Evolutionary conservation across 164 flowering plant species (phyloP).

Genomic region (Dillenia turbinata): DNA sequence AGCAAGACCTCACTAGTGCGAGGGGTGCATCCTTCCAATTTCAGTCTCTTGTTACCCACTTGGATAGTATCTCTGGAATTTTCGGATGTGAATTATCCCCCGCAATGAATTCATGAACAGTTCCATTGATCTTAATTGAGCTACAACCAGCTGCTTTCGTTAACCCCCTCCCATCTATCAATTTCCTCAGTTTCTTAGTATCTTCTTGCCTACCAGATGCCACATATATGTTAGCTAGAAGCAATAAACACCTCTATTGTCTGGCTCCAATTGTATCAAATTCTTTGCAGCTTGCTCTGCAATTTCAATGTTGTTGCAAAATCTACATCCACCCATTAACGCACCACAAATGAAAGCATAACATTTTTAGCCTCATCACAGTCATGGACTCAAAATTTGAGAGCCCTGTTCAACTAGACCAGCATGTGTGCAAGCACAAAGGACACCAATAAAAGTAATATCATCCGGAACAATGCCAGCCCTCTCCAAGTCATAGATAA

Average conservation of each 20-base stretch:
- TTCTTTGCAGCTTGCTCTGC: constrained; percentile 22
- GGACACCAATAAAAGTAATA: constrained; percentile 25
- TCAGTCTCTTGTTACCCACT: constrained; percentile 19
- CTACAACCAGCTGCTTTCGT: constrained; percentile 24
- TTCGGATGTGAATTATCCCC: constrained; percentile 24
- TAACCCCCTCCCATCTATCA: constrained; percentile 18
- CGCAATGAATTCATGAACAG: constrained; percentile 17
- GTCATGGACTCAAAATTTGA: constrained; percentile 22
- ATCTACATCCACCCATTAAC: constrained; percentile 31
- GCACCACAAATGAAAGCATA: constrained; percentile 34
- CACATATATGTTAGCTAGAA: constrained; percentile 25
- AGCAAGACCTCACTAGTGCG: constrained; percentile 12
- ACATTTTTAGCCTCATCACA: constrained; percentile 21
- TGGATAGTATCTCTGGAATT: constrained; percentile 16
- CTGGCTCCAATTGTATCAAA: constrained; percentile 24
- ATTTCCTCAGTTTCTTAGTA: constrained; percentile 15
- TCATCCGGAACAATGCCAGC: constrained; percentile 23
- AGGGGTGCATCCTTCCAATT: constrained; percentile 22
- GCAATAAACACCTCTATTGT: constrained; percentile 26
- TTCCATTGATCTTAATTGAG: constrained; percentile 20
- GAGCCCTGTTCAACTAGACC: constrained; percentile 27
- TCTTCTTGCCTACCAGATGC: constrained; percentile 25
- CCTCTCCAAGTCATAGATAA: constrained; percentile 20
- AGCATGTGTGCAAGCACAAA: constrained; percentile 31
- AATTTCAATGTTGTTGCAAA: constrained; percentile 20